Evolutionary conservation across 2,329 filamentous ascomycete genomes (phyloP).

Genomic region (Neophaeococcomyces mojaviensis): DNA sequence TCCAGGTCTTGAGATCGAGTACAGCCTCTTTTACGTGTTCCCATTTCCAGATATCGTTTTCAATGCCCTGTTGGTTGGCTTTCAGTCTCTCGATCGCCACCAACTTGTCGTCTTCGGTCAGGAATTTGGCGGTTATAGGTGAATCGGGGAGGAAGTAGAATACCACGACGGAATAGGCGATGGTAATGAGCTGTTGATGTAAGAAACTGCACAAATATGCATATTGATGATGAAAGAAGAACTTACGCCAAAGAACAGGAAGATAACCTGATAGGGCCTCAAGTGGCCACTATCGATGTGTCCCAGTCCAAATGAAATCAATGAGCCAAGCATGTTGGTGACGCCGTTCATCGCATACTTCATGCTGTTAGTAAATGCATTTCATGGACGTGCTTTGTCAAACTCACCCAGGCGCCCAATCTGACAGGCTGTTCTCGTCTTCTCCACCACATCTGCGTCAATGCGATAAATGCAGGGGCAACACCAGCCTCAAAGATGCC

Average conservation of each 20-base stretch:
- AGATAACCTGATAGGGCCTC: conserved; percentile 48
- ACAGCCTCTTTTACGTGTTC: conserved; percentile 48
- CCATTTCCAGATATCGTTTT: conserved; percentile 43
- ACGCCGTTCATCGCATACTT: conserved; percentile 38
- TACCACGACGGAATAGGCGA: conserved; percentile 45
- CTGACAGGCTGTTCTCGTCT: conserved; percentile 46
- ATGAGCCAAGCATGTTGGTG: conserved; percentile 46
- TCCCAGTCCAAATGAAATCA: conserved; percentile 39
- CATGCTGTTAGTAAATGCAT: not conserved
- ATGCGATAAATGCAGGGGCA: conserved; percentile 46
- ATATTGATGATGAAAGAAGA: too few species aligned
- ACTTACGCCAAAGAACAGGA: conserved; percentile 39
- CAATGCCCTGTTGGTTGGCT: conserved; percentile 42
- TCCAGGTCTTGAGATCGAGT: conserved; percentile 53
- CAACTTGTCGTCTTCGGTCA: conserved; percentile 47
- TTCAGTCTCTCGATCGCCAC: conserved; percentile 50
- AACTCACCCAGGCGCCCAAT: conserved; percentile 42
- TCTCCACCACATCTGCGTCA: conserved; percentile 51
- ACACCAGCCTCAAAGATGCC: conserved; percentile 48
- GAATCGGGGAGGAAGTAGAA: conserved; percentile 57
- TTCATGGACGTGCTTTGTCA: conserved; percentile 33
- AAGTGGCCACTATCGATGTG: conserved; percentile 25
- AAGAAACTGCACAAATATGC: not conserved
- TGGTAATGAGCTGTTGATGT: conserved; percentile 36
- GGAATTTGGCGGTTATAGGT: conserved; percentile 50